Evolutionary conservation across 768 basidiomycete species (phyloP), one percentile per base, ranked within the genome.

Genomic region (Mycena crocata): DNA sequence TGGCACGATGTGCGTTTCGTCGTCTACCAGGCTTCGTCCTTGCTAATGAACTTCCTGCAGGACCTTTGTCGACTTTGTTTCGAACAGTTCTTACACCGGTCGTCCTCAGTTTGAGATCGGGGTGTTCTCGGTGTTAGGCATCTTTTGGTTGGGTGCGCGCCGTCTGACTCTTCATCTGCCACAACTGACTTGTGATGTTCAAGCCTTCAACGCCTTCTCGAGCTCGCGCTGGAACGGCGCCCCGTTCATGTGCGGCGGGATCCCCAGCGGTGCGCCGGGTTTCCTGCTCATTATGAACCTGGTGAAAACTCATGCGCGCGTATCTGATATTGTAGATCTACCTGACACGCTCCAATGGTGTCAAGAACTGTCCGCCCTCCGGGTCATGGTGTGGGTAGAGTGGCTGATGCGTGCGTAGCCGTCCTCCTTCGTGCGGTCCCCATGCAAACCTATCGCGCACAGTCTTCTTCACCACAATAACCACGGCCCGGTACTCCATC

Each of bases 131-230:
- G 55, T 84, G 9, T 74, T 89, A 49, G 80, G 79, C 57, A 77
- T 88, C 60, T 81, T 87, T 66, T 89, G 88, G 88, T 76, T 89
- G 7, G 81, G 89, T 88, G 66, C 66, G 83, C 67, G 19, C 2
- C 17, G 13, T 13, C 28, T 8, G 35, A 15, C 48, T 62, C 24
- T 15, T 5, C 24, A 21, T 21, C 14, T 5, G 4, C 13, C 28
- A 23, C 23, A 10, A 26, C 5, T 67, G 8, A 61, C 26, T 35
- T 15, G 13, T 13, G 14, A 37, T 26, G 21, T 21, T 17, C 59
- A n/a, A 87, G 87, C 81, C 0, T 86, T 87, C 82, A 89, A 86
- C 71, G 82, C 84, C 17, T 89, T 90, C 75, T 89, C 88, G 1
- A 88, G 86, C 21, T 81, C 84, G 17, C 84, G 88, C 37, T 90